These are phyloP conservation scores for Heterobasidion occidentale DNA, from an alignment of 1,284 basidiomycete genomes.

Conservation along the genomic window DNA sequence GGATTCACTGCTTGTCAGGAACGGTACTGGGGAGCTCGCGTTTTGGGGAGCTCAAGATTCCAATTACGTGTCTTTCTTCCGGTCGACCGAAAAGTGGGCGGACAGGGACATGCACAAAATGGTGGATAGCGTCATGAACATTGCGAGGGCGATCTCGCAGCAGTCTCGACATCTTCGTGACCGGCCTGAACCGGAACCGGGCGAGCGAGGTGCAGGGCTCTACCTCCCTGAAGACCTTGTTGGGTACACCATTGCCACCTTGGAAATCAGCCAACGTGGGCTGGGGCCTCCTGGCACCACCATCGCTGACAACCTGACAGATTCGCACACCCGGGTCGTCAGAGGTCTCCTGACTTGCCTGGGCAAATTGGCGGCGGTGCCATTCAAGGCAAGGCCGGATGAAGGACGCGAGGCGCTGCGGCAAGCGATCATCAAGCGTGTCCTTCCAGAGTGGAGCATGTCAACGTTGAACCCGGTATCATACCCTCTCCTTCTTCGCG, in stretches of 20 bases:
- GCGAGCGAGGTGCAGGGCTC: constrained; percentile 69
- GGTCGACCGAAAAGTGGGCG: constrained; percentile 39
- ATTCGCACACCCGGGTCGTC: constrained; percentile 71
- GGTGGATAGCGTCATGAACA: constrained; percentile 70
- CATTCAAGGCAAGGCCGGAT: constrained; percentile 59
- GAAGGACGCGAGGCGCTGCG: constrained; percentile 66
- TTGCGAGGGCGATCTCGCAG: constrained; percentile 61
- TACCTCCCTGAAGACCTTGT: constrained; percentile 88
- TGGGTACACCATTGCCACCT: constrained; percentile 80
- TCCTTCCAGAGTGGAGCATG: constrained; percentile 86
- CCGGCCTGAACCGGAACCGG: constrained; percentile 61
- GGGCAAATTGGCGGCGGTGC: constrained; percentile 57
- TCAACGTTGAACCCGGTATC: constrained; percentile 67
- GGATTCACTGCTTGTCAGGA: constrained; percentile 65
- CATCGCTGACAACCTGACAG: constrained; percentile 70
- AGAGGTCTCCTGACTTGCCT: constrained; percentile 69
- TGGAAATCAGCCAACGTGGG: constrained; percentile 79
- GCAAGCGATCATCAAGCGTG: constrained; percentile 81
- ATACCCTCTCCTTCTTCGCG: constrained; percentile 76
- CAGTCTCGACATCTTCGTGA: constrained; percentile 72
- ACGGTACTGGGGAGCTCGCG: constrained; percentile 76
- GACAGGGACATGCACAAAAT: constrained; percentile 60
- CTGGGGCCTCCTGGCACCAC: constrained; percentile 39
- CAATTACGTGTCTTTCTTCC: constrained; percentile 50
- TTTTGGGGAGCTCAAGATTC: constrained; percentile 79